Evolutionary conservation across 1,284 basidiomycete species (phyloP).

Genomic region (Cryptococcus neoformans): DNA sequence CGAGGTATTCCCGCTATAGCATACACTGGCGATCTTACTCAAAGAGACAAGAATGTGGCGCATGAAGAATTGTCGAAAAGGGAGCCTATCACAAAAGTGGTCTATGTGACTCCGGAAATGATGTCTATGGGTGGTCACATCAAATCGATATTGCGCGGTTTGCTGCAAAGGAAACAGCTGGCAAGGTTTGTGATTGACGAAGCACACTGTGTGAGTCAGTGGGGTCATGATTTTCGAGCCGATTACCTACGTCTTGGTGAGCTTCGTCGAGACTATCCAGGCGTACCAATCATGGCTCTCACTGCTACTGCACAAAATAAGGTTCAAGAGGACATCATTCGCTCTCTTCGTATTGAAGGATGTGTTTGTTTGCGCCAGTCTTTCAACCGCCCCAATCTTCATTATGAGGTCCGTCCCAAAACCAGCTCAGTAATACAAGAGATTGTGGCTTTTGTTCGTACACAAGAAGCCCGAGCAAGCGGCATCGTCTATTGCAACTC

Average conservation of each 20-base stretch:
- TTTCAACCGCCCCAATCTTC: conserved; percentile 88
- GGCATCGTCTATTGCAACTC: conserved; percentile 87
- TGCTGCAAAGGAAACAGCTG: conserved; percentile 61
- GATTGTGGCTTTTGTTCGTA: conserved; percentile 70
- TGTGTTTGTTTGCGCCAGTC: conserved; percentile 71
- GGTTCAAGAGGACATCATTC: conserved; percentile 74
- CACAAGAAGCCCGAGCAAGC: conserved; percentile 59
- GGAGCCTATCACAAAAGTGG: conserved; percentile 55
- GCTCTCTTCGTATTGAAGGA: conserved; percentile 61
- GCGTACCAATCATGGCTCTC: conserved; percentile 89
- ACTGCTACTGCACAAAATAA: conserved; percentile 87
- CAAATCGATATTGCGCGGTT: conserved; percentile 56
- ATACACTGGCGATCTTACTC: conserved; percentile 62
- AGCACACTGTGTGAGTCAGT: conserved; percentile 78
- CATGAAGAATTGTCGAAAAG: conserved; percentile 53
- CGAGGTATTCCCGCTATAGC: conserved; percentile 70
- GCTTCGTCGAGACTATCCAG: conserved; percentile 69
- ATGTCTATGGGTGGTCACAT: conserved; percentile 64
- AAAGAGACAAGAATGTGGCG: conserved; percentile 48
- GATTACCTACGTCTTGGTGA: conserved; percentile 61
- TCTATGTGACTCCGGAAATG: conserved; percentile 96
- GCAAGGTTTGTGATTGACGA: conserved; percentile 95
- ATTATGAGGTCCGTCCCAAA: conserved; percentile 68
- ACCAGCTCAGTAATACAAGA: conserved; percentile 55
- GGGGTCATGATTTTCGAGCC: conserved; percentile 52